These are phyloP conservation scores for Euphorbia pulcherrima DNA, from an alignment of 345 rosid genomes.

Conservation along the genomic window DNA sequence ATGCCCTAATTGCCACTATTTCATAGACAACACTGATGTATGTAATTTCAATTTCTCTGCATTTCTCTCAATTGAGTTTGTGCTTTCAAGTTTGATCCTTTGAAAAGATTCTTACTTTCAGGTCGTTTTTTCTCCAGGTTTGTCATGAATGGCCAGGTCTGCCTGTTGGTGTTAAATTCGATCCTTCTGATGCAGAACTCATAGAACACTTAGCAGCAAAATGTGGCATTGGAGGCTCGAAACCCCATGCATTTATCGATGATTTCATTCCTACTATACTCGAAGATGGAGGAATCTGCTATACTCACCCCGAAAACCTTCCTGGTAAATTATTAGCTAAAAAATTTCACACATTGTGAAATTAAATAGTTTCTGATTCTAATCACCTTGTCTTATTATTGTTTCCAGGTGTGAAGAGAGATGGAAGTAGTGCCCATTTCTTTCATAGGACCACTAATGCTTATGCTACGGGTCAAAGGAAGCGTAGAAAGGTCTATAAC, in stretches of 20 bases:
- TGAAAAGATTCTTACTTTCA: neutral
- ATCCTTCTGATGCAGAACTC: slow-evolving; percentile 75
- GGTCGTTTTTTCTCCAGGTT: slow-evolving; percentile 40
- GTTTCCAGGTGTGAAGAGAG: slow-evolving; percentile 70
- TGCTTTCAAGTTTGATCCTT: too few relatives aligned
- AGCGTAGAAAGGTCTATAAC: slow-evolving; percentile 72
- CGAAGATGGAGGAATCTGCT: slow-evolving; percentile 71
- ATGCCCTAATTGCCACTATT: slow-evolving; percentile 70
- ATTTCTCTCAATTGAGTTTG: neutral
- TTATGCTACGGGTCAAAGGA: slow-evolving; percentile 83
- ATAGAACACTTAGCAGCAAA: slow-evolving; percentile 71
- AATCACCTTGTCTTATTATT: neutral
- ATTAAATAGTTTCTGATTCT: neutral
- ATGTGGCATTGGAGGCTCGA: slow-evolving; percentile 53
- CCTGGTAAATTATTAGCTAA: slow-evolving; percentile 62
- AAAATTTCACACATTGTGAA: too few relatives aligned
- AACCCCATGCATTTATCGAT: slow-evolving; percentile 53
- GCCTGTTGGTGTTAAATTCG: slow-evolving; percentile 93
- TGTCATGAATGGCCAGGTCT: slow-evolving; percentile 75
- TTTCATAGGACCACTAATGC: slow-evolving; percentile 76
- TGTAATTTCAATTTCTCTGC: neutral
- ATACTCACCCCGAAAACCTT: slow-evolving; percentile 86
- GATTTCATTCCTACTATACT: slow-evolving; percentile 66
- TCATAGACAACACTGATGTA: slow-evolving; percentile 77
- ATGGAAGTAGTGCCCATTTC: slow-evolving; percentile 77